Evolutionary conservation across 208 protist genomes (phyloP).

Genomic region (Trypanosoma lewisi): DNA sequence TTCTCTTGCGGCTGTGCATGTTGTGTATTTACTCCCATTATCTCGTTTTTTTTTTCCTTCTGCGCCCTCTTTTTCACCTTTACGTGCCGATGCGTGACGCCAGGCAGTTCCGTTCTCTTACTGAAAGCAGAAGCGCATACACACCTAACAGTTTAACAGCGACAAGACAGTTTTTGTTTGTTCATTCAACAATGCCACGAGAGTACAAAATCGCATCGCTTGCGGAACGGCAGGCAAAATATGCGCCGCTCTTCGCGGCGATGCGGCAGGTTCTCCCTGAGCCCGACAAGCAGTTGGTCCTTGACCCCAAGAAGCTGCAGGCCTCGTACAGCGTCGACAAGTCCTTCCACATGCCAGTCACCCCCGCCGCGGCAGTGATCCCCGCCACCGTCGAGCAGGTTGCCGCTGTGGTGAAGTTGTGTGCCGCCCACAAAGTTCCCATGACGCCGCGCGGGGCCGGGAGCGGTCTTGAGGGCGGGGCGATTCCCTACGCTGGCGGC

Average conservation of each 20-base stretch:
- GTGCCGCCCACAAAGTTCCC: conserved; percentile 41
- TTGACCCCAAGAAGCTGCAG: conserved; percentile 28
- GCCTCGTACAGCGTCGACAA: conserved; percentile 42
- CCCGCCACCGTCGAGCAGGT: conserved; percentile 37
- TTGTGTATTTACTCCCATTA: no score
- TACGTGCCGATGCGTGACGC: no score
- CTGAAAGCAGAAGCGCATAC: no score
- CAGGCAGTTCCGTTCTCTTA: no score
- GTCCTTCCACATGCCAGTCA: conserved; percentile 34
- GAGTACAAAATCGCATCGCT: conserved; percentile 39
- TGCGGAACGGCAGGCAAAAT: conserved; percentile 34
- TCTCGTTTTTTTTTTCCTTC: no score
- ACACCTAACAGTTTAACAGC: no score
- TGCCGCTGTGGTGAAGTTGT: conserved; percentile 41
- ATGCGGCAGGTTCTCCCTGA: conserved; percentile 24
- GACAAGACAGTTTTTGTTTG: no score
- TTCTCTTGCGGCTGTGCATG: neutral
- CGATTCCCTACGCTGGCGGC: conserved; percentile 48
- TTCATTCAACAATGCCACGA: no score
- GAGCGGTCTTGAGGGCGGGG: conserved; percentile 45
- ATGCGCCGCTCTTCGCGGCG: conserved; percentile 28
- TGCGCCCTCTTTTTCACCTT: no score
- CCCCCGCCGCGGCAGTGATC: conserved; percentile 34
- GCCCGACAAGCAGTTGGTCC: conserved; percentile 35
- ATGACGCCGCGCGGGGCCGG: conserved; percentile 59